Conservation (phyloP, 345 rosid species). For the Linum trigynum region DNA sequence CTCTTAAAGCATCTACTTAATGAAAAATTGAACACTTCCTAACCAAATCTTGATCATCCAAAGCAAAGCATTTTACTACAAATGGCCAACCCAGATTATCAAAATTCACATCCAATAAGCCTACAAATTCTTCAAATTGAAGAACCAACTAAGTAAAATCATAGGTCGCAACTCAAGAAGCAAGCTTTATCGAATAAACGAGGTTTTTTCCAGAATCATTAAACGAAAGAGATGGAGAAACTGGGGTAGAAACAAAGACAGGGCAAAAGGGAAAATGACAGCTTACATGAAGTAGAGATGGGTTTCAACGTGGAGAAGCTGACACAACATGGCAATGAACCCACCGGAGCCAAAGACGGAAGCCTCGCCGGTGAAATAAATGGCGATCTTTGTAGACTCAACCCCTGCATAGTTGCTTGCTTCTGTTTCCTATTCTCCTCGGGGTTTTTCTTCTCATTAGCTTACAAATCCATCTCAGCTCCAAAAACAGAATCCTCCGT, state of each 20-base stretch:
- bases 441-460: neutral
- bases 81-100: neutral
- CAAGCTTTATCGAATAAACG: neutral
- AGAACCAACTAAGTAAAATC: neutral
- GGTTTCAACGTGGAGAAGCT: slow-evolving; percentile 23
- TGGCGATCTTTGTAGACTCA: slow-evolving; percentile 25
- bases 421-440: neutral
- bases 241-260: neutral
- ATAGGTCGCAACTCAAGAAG: neutral
- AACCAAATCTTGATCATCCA: neutral
- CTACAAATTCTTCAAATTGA: neutral
- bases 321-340: slow-evolving; percentile 43
- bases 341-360: slow-evolving; percentile 38
- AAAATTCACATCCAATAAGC: neutral
- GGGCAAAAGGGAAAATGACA: neutral
- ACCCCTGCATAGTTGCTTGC: slow-evolving; percentile 32
- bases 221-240: neutral
- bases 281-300: slow-evolving; percentile 41
- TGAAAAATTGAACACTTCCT: neutral
- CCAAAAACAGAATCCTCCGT: neutral
- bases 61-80: neutral
- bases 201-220: neutral
- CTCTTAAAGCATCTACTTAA: no score
- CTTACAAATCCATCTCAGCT: slow-evolving; percentile 20
- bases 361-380: slow-evolving; percentile 36